Percentiles rank a stretch among this genome's conserved stretches.
phyloP scores from a whole-genome alignment of 345 rosid species.

The Gossypium mustelinum region DNA sequence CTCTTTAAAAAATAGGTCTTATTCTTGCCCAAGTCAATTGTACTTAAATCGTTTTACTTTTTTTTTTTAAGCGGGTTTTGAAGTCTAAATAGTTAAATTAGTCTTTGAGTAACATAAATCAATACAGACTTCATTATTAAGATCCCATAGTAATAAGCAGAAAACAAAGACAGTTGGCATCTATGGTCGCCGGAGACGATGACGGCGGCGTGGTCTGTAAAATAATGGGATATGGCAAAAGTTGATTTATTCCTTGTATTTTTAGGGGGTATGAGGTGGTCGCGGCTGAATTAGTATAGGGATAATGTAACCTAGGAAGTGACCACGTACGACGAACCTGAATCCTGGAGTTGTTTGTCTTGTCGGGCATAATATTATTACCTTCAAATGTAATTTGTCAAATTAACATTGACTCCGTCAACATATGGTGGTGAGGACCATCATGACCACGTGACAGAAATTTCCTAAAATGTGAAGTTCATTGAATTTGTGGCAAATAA shows the following conservation, averaged over 20 bases:
- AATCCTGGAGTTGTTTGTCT: not conserved
- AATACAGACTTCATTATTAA: no score
- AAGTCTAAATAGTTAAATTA: no score
- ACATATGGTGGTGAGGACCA: not conserved
- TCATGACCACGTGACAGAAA: not conserved
- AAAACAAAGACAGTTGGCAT: not conserved
- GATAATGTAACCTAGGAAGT: not conserved
- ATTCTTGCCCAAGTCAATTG: no score
- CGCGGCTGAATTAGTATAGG: not conserved
- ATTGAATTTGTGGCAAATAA: no score
- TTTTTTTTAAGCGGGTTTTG: no score
- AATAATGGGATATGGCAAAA: not conserved
- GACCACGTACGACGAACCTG: constrained; percentile 27
- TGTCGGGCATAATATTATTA: not conserved
- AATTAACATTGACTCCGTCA: not conserved
- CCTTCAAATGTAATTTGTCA: not conserved
- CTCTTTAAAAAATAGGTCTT: no score
- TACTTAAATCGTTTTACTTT: no score
- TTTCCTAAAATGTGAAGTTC: no score
- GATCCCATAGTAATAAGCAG: no score
- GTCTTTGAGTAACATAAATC: no score
- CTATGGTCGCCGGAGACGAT: not conserved
- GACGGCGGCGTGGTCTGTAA: not conserved
- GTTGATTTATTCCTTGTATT: no score
- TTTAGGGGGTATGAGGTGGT: not conserved